Evolutionary conservation across 257 asterid genomes (phyloP), one percentile per base, ranked within the genome.

Genomic region (Solanum pennellii): DNA sequence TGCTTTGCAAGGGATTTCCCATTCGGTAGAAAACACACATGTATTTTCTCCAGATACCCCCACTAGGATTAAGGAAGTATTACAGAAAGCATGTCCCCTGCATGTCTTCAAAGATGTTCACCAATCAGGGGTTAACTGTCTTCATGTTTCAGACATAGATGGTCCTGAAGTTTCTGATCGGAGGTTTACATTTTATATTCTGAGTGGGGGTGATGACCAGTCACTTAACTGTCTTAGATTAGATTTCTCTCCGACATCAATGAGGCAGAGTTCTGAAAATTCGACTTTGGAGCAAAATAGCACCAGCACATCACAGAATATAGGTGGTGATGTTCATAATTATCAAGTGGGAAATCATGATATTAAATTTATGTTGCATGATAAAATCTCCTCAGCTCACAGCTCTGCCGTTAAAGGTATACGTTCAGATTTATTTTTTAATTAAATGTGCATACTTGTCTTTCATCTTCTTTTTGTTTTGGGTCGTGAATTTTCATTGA

Each of bases 121-220:
- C 89, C 99, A 95, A 86, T 97, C 98, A n/a, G 99, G 99, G 86
- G 98, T 96, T 84, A 96, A 97, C 88, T 94, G 98, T 90, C 95
- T 97, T 89, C 83, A 88, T 79, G 98, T 95, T 83, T 91, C 97
- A 59, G 93, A 91, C 69, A 62, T 87, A 41, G 77, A 89, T 88
- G 91, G 90, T 83, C 83, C 77, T n/a, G 86, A 86, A 10, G 88
- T 85, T 87, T 76, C 93, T 12, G 94, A 87, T 85, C 86, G 90
- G 42, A 71, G 77, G 84, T 89, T 89, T 88, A 90, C 91, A 25
- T 92, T 92, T 91, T 93, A 83, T 90, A 89, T 95, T 75, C 86
- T 97, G 87, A 95, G 98, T 88, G 99, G 99, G 69, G 99, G 99
- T 20, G 99, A 97, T 87, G 99, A 97, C 93, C 99, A 95, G 92